Evolutionary conservation across 176 grass and related monocot genomes (phyloP).

Genomic region (Avena insularis): DNA sequence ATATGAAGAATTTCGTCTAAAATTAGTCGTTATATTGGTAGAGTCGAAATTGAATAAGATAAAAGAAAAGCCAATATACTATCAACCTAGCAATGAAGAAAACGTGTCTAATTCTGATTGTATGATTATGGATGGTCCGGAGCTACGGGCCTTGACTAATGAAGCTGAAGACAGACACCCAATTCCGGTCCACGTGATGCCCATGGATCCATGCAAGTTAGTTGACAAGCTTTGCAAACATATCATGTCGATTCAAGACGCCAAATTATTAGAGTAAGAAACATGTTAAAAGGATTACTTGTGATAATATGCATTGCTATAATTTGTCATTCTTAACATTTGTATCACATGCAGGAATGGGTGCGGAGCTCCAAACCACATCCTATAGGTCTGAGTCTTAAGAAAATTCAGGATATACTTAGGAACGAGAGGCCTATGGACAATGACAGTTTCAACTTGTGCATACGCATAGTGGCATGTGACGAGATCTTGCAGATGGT

Average conservation of each 20-base stretch:
- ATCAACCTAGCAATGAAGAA: not conserved
- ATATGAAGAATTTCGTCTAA: too few relatives aligned
- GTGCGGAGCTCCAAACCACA: too few relatives aligned
- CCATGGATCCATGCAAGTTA: not conserved
- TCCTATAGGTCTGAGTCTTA: too few relatives aligned
- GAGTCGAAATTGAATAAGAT: not conserved
- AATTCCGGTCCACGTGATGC: not conserved
- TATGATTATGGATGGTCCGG: not conserved
- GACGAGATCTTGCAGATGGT: not conserved
- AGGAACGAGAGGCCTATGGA: not conserved
- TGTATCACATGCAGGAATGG: too few relatives aligned
- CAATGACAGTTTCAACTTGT: too few relatives aligned
- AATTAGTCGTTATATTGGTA: not conserved
- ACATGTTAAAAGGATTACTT: too few relatives aligned
- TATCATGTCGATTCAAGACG: too few relatives aligned
- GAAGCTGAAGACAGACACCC: not conserved
- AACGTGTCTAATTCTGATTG: not conserved
- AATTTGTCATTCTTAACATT: too few relatives aligned
- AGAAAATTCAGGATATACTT: too few relatives aligned
- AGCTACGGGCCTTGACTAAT: not conserved
- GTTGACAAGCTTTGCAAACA: not conserved
- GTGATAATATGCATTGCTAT: too few relatives aligned
- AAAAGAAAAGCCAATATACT: not conserved
- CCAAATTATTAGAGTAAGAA: too few relatives aligned
- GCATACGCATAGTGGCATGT: too few relatives aligned